These are phyloP conservation scores for Mycena latifolia DNA, from an alignment of 768 basidiomycete species.

Conservation along the genomic window DNA sequence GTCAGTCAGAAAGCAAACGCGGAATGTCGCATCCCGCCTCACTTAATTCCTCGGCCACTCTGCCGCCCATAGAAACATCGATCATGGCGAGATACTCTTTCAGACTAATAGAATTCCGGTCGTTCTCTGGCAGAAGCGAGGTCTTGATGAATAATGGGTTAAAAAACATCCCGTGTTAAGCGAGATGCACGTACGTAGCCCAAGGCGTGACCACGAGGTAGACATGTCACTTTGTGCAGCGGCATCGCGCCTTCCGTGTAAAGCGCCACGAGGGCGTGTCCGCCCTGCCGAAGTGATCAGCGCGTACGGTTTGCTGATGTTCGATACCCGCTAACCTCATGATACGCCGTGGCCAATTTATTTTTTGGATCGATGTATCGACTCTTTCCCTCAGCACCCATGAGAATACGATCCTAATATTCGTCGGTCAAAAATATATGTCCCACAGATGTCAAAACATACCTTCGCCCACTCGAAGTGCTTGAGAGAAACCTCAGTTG, in stretches of 20 bases:
- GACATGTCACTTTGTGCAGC: conserved; percentile 96
- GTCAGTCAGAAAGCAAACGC: conserved; percentile 35
- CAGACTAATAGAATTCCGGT: conserved; percentile 76
- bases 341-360: conserved; percentile 94
- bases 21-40: conserved; percentile 42
- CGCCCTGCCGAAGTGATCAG: conserved; percentile 65
- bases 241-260: conserved; percentile 98
- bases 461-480: conserved; percentile 99
- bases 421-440: conserved; percentile 21
- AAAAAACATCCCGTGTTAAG: conserved; percentile 28
- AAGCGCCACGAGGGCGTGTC: conserved; percentile 94
- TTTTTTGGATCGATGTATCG: conserved; percentile 89
- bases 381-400: conserved; percentile 96
- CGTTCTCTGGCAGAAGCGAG: conserved; percentile 81
- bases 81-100: conserved; percentile 86
- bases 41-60: conserved; percentile 95
- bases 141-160: conserved; percentile 57
- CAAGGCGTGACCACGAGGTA: conserved; percentile 95
- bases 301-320: background rate
- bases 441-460: conserved; percentile 14
- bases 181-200: conserved; percentile 73
- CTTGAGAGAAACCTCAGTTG: conserved; percentile 74
- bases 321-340: conserved; percentile 71
- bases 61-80: conserved; percentile 94
- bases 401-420: conserved; percentile 89